Percentiles rank a stretch among this genome's conserved stretches.
Evolutionary conservation across 2,329 filamentous ascomycete genomes (phyloP).

Genomic region (Cercospora berteroae): DNA sequence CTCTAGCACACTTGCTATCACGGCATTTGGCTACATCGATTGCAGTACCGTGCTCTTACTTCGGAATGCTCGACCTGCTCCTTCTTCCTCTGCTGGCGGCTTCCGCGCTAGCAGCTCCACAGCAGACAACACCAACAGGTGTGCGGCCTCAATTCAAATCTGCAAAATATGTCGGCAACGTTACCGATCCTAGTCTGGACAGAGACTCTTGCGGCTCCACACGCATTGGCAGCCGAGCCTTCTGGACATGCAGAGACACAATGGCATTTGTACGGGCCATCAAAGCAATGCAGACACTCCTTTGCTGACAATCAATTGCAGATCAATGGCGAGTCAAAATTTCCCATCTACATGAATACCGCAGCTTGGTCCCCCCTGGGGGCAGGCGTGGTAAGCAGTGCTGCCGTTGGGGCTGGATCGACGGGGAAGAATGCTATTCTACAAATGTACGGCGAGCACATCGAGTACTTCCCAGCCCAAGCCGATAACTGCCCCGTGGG

Average conservation of each 20-base stretch:
- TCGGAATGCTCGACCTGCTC: background rate
- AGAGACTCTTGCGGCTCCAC: constrained; percentile 28
- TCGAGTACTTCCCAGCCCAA: constrained; percentile 18
- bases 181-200: constrained; percentile 24
- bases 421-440: constrained; percentile 21
- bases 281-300: background rate
- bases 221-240: constrained; percentile 21
- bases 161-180: constrained; percentile 21
- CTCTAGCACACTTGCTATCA: background rate
- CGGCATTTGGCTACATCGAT: background rate
- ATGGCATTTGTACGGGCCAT: constrained; percentile 12
- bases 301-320: background rate
- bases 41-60: background rate
- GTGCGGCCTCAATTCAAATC: constrained; percentile 15
- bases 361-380: constrained; percentile 24
- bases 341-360: constrained; percentile 23
- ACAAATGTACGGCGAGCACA: constrained; percentile 21
- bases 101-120: constrained; percentile 9
- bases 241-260: constrained; percentile 31
- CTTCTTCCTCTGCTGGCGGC: constrained; percentile 2
- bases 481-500: constrained; percentile 13
- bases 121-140: constrained; percentile 2
- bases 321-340: constrained; percentile 5
- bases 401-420: constrained; percentile 17
- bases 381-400: constrained; percentile 4